Evolutionary conservation across 176 grass and related monocot species (phyloP), one percentile per base, ranked within the genome.

Genomic region (Hordeum marinum): DNA sequence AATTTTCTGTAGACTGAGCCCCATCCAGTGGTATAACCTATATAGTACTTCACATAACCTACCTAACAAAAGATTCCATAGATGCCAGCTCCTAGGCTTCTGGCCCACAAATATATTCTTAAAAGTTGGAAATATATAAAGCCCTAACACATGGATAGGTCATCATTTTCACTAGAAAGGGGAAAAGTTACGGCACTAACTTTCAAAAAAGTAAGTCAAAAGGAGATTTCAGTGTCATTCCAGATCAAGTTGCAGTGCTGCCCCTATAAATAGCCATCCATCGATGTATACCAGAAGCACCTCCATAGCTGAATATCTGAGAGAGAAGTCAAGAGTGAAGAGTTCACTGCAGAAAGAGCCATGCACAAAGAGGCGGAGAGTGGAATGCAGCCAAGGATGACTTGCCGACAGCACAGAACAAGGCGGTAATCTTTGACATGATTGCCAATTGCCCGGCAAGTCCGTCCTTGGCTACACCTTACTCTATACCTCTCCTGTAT

Each of bases 321-420:
- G 9, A 55, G 52, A 54, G 9, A 55, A 55, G 52, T 21, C 18
- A 8, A 8, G 68, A 46, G n/a, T 36, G 80, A 83, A 74, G 68
- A 24, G 35, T 71, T 82, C n/a, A 31, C 81, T 68, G 72, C 72
- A 8, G 13, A 39, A 81, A 87, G 40, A 7, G 60, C 78, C 79
- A 76, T 75, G 35, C 79, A 73, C 72, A 65, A 86, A 61, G 18
- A 54, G 85, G 42, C 78, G 39, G 59, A 87, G 69, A 87, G 45
- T 76, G 43, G 43, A 64, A 75, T 82, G 85, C 85, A 87, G 85
- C 85, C 79, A 83, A 88, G 86, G 62, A 88, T 83, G 80, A 88
- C 80, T 88, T 83, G 86, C 86, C 86, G 26, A 20, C 36, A 88
- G 25, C 37, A 52, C 46, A 11, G 34, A 35, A 45, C 13, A 5